phyloP scores from a whole-genome alignment of 2,329 filamentous ascomycete genomes.

The Exophiala viscosa region DNA sequence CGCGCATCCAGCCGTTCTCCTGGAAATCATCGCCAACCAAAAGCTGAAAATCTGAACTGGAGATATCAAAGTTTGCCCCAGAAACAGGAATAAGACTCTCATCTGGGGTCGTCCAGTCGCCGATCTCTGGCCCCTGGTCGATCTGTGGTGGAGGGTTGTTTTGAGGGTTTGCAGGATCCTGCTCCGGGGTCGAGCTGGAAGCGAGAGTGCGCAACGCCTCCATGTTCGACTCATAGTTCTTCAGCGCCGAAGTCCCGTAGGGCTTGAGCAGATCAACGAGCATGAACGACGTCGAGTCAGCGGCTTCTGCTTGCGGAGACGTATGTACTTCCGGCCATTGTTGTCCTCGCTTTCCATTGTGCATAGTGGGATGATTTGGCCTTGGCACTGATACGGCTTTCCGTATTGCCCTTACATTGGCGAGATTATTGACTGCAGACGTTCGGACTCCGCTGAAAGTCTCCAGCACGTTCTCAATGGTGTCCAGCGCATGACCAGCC shows the following conservation, averaged over 20 bases:
- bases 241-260: slow-evolving; percentile 8
- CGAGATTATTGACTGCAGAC: slow-evolving; percentile 15
- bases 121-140: not conserved
- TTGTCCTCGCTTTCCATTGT: not conserved
- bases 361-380: not conserved
- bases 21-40: slow-evolving; percentile 12
- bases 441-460: slow-evolving; percentile 9
- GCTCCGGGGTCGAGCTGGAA: not conserved
- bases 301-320: not conserved
- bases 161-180: not conserved
- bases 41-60: not conserved
- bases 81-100: not conserved
- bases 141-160: not conserved
- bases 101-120: not conserved
- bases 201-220: not conserved
- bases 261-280: slow-evolving; percentile 7
- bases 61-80: not conserved
- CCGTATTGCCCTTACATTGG: slow-evolving; percentile 13
- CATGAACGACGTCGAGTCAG: not conserved
- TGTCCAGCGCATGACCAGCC: slow-evolving; percentile 8
- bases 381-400: not conserved
- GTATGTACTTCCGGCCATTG: not conserved
- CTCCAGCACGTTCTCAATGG: slow-evolving; percentile 7
- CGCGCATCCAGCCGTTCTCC: slow-evolving; percentile 18
- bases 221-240: slow-evolving; percentile 9